A percentile compares a stretch with the other conserved stretches of the same genome.
These are phyloP conservation scores for Alternaria ethzedia DNA, from an alignment of 2,329 filamentous ascomycete genomes.

Conservation along the genomic window DNA sequence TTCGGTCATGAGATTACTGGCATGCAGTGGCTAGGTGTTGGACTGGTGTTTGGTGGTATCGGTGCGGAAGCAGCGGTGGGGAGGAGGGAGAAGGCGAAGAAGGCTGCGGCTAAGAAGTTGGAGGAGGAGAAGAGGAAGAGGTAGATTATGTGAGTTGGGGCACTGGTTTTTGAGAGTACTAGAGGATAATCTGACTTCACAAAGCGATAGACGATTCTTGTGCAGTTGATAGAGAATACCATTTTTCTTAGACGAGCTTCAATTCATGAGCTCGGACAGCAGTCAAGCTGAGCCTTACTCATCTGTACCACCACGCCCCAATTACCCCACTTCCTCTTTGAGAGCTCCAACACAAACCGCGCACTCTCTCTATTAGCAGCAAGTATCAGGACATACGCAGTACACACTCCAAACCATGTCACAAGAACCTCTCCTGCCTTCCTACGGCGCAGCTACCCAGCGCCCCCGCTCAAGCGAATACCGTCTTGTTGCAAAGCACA, in stretches of 20 bases:
- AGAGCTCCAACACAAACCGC: neutral
- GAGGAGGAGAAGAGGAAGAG: slow-evolving; percentile 20
- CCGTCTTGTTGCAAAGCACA: neutral
- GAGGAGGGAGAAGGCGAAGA: slow-evolving; percentile 80
- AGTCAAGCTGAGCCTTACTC: neutral
- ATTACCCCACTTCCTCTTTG: neutral
- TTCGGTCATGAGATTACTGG: slow-evolving; percentile 85
- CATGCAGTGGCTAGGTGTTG: slow-evolving; percentile 96
- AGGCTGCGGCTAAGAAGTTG: slow-evolving; percentile 67
- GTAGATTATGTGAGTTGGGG: neutral
- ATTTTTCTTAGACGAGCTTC: neutral
- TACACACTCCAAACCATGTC: neutral
- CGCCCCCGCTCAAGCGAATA: neutral
- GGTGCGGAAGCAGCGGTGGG: slow-evolving; percentile 87
- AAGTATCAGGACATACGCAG: neutral
- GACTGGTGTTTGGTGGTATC: slow-evolving; percentile 92
- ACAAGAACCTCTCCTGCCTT: neutral
- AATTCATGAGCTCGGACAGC: neutral
- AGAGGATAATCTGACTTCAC: neutral
- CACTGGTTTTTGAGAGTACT: neutral
- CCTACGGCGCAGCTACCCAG: neutral
- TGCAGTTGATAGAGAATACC: neutral
- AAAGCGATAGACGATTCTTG: neutral
- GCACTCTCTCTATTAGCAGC: neutral
- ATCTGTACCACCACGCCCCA: neutral